phyloP scores from a whole-genome alignment of 2,329 filamentous ascomycete species.

The Aspergillus fructus region DNA sequence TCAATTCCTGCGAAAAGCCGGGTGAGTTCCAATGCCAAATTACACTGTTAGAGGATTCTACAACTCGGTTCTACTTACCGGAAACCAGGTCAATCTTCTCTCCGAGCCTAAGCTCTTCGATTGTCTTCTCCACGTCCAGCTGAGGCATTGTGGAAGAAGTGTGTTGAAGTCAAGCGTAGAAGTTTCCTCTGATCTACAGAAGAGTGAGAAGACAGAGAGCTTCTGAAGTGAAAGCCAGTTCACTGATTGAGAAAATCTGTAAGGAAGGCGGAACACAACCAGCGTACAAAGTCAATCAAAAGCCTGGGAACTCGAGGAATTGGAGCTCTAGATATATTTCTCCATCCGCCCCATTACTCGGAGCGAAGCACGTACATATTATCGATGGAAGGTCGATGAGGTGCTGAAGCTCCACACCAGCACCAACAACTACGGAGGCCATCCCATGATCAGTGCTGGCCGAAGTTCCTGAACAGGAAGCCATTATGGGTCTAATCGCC shows the following conservation, averaged over 20 bases:
- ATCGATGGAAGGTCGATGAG: neutral
- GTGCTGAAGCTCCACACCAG: slow-evolving; percentile 3
- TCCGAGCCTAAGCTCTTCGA: slow-evolving; percentile 54
- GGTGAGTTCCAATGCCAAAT: neutral
- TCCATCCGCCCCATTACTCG: neutral
- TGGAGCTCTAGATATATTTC: slow-evolving; percentile 14
- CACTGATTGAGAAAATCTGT: neutral
- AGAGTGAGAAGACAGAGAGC: neutral
- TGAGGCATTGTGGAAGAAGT: slow-evolving; percentile 28
- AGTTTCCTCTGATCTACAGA: slow-evolving; percentile 9
- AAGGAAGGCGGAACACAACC: neutral
- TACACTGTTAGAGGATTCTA: neutral
- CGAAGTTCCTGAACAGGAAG: neutral
- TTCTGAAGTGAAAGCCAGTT: neutral
- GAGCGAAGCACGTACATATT: neutral
- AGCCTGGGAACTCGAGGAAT: neutral
- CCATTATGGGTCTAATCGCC: slow-evolving; percentile 4
- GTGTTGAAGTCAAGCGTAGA: neutral
- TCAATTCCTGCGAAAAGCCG: slow-evolving; percentile 42
- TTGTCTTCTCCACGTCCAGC: slow-evolving; percentile 48
- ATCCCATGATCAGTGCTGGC: slow-evolving; percentile 3
- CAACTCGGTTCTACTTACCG: slow-evolving; percentile 25
- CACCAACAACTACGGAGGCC: neutral
- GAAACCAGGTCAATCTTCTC: slow-evolving; percentile 55
- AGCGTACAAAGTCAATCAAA: neutral